Evolutionary conservation across 257 asterid species (phyloP).

Genomic region (Nicotiana noctiflora): DNA sequence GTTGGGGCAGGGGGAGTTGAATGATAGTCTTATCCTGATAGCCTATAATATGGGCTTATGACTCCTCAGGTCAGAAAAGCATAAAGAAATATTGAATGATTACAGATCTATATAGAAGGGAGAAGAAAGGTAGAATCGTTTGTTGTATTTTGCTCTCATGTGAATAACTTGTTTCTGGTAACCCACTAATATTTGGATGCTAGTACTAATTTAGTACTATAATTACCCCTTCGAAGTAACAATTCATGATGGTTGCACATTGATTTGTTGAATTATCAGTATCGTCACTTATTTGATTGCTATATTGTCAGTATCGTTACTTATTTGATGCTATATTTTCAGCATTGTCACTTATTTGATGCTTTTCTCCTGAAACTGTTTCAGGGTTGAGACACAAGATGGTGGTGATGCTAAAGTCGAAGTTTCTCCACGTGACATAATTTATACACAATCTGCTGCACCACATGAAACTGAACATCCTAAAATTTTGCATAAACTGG

Average conservation of each 20-base stretch:
- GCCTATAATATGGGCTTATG: neutral
- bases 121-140: neutral
- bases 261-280: neutral
- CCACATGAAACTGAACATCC: constrained; percentile 64
- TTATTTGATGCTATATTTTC: neutral
- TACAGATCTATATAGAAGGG: neutral
- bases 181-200: neutral
- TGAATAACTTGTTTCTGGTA: neutral
- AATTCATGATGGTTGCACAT: neutral
- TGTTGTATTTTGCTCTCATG: neutral
- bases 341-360: neutral
- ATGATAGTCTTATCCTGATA: neutral
- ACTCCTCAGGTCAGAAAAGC: neutral
- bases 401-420: constrained; percentile 97
- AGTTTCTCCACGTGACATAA: constrained; percentile 93
- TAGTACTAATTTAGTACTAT: neutral
- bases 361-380: constrained; percentile 1
- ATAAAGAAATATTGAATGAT: neutral
- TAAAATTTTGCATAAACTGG: constrained; percentile 72
- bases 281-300: neutral
- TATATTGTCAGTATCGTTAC: neutral
- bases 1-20: neutral
- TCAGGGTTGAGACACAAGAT: constrained; percentile 96
- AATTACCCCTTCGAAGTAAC: neutral
- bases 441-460: constrained; percentile 82